Evolutionary conservation across 106 monocot species (phyloP).

Genomic region (Agapanthus africanus): DNA sequence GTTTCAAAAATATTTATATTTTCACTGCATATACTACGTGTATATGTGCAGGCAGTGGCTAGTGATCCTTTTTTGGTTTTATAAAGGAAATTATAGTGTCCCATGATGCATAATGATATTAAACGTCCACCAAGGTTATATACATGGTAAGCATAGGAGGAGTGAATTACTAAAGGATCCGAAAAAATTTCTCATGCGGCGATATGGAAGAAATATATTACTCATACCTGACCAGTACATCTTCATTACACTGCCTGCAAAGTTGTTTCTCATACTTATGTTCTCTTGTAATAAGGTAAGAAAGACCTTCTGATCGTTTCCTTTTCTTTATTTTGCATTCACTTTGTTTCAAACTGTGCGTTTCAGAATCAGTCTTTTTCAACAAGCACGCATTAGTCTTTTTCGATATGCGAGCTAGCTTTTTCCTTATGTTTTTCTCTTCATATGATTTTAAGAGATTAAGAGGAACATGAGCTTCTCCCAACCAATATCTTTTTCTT

Average conservation of each 20-base stretch:
- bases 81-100: no score
- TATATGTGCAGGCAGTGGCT: no score
- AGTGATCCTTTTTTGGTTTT: no score
- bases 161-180: no score
- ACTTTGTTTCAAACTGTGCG: constrained; percentile 12
- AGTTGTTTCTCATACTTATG: constrained; percentile 23
- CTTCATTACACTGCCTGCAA: constrained; percentile 67
- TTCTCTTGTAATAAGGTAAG: constrained; percentile 51
- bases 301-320: constrained; percentile 35
- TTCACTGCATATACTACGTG: no score
- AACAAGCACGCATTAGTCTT: constrained; percentile 37
- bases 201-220: neutral
- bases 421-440: constrained; percentile 60
- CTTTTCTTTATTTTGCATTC: constrained; percentile 31
- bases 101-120: no score
- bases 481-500: constrained; percentile 78
- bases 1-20: no score
- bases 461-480: constrained; percentile 72
- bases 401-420: constrained; percentile 27
- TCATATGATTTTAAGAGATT: constrained; percentile 71
- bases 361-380: constrained; percentile 35
- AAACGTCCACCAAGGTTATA: no score
- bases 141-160: no score
- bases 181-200: neutral
- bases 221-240: constrained; percentile 61